Evolutionary conservation across 2,329 filamentous ascomycete species (phyloP), one percentile per base, ranked within the genome.

Genomic region (Sarocladiaceae sp.): DNA sequence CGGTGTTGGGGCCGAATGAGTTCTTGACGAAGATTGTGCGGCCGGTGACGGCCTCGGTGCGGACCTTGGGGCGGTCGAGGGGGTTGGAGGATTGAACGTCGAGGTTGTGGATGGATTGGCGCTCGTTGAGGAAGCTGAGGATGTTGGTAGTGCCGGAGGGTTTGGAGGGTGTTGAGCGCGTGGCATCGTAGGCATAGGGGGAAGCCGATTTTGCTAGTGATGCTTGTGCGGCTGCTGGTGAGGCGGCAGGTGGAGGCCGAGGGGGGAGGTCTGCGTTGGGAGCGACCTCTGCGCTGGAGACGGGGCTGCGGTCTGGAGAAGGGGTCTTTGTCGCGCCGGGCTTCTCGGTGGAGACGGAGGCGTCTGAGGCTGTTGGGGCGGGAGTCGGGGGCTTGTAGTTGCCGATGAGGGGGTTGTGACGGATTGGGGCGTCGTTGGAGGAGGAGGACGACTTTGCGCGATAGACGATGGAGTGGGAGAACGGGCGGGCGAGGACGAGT

Each of bases 21-120:
- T 59, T 53, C 47, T 54, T 56, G 50, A 67, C 50, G 49, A 66
- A 66, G 50, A 72, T 60, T 43, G 62, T 67, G 43, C 60, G 60
- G 42, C 60, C 60, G 10, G 55, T 55, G 35, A 76, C 58, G 40
- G 67, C 52, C 3, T 69, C 49, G 1, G 69, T 72, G 37, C 70
- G 68, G 32, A 73, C 72, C 19, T 32, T 32, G 23, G 45, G 48
- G 21, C 42, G 7, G 63, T 65, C 27, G 63, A 60, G 3, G 69
- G 67, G 70, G 57, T 23, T 66, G 64, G 45, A 54, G 49, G 58
- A 55, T 48, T 68, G 53, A 45, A 69, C 58, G 31, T 55, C 54
- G 31, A 60, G 55, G 23, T 68, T 57, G 49, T 69, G 60, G 41
- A 65, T 34, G 33, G 45, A 45, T 15, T 18, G 34, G 46, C 37